Percentiles rank a stretch among this genome's conserved stretches.
Conservation (phyloP, 2,329 filamentous ascomycete species). For the Lasiodiplodia sp. region DNA sequence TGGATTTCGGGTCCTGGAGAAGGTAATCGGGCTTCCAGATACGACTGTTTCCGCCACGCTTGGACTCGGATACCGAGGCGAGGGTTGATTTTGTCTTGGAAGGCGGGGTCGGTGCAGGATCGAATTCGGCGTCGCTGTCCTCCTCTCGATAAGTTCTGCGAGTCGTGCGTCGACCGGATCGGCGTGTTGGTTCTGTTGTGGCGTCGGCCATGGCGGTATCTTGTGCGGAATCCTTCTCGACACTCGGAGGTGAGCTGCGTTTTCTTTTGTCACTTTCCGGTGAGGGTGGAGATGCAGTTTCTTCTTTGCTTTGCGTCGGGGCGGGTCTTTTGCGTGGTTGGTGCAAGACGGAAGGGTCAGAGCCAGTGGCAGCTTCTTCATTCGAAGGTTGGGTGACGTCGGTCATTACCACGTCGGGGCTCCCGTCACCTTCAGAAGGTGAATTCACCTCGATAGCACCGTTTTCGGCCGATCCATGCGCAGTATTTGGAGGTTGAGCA, state of each 20-base stretch:
- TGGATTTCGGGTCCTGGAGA: slow-evolving; percentile 41
- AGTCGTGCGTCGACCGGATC: slow-evolving; percentile 5
- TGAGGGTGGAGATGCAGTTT: neutral
- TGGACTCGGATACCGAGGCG: neutral
- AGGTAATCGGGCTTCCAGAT: slow-evolving; percentile 41
- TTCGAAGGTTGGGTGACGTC: neutral
- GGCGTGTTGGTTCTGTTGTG: slow-evolving; percentile 29
- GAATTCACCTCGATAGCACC: no score
- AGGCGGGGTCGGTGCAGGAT: slow-evolving; percentile 30
- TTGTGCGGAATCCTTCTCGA: no score
- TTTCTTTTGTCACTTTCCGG: neutral
- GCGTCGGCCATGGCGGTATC: neutral
- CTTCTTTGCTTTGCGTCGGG: neutral
- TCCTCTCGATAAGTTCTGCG: slow-evolving; percentile 14
- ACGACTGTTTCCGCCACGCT: slow-evolving; percentile 1
- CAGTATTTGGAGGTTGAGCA: neutral
- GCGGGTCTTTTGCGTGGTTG: slow-evolving; percentile 1
- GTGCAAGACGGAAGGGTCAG: no score
- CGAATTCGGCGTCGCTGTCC: slow-evolving; percentile 29
- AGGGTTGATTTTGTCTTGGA: slow-evolving; percentile 3
- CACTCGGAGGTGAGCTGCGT: neutral
- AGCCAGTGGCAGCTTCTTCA: neutral
- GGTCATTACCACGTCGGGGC: slow-evolving; percentile 7
- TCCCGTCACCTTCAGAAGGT: neutral
- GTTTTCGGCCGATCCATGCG: no score